phyloP scores from a whole-genome alignment of 2,329 filamentous ascomycete genomes.

The Monilinia polystroma region DNA sequence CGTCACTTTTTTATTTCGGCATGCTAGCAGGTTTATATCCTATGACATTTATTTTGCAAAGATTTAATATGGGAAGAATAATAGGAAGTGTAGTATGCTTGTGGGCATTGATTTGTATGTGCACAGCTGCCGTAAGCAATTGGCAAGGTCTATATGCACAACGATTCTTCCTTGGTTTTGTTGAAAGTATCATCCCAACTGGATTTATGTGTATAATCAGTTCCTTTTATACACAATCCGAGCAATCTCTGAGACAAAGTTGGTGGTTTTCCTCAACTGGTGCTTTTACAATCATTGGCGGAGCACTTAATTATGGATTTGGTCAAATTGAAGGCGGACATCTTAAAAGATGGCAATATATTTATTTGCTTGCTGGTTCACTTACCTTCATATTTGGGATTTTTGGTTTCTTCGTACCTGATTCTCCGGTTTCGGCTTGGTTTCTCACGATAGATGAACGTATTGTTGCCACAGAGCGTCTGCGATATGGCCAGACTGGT shows the following conservation, averaged over 20 bases:
- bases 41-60: constrained; percentile 68
- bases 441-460: constrained; percentile 64
- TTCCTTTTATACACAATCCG: constrained; percentile 62
- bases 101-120: constrained; percentile 67
- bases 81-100: constrained; percentile 62
- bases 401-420: constrained; percentile 64
- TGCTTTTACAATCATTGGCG: constrained; percentile 59
- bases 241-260: constrained; percentile 63
- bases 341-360: constrained; percentile 66
- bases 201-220: constrained; percentile 64
- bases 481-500: constrained; percentile 62
- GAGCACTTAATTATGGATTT: constrained; percentile 65
- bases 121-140: constrained; percentile 64
- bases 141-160: constrained; percentile 65
- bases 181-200: constrained; percentile 65
- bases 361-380: constrained; percentile 47
- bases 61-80: constrained; percentile 63
- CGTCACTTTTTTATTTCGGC: constrained; percentile 77
- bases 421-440: constrained; percentile 66
- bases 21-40: constrained; percentile 74
- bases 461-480: constrained; percentile 62
- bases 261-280: constrained; percentile 64
- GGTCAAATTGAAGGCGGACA: constrained; percentile 57
- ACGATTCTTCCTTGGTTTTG: constrained; percentile 61
- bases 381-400: constrained; percentile 64